Evolutionary conservation across 2,329 filamentous ascomycete genomes (phyloP), one percentile per base, ranked within the genome.

Genomic region (Beauveria pseudobassiana): DNA sequence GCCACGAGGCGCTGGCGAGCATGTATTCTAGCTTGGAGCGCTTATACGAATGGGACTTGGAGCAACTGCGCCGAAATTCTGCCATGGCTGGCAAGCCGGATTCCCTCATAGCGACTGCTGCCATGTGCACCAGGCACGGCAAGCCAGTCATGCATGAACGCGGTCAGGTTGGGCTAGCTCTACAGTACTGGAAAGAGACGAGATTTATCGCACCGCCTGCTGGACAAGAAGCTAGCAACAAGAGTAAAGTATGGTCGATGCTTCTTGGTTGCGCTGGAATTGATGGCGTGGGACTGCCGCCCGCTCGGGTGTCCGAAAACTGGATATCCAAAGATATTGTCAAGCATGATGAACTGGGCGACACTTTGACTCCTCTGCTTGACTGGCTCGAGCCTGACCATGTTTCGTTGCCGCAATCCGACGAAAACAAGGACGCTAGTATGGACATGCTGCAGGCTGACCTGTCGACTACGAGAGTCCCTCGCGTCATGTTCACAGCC

Each of bases 101-200:
- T 34, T 74, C 78, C n/a, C 77, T 74, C 45, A 72, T 87, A 12
- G 78, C 80, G 49, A 75, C 80, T n/a, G 75, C 81, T 56, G 86
- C 85, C 52, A 81, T 91, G 73, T 91, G 88, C 70, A 84, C 83
- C 62, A 85, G 82, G 65, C 88, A 89, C 70, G 90, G 90, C 2
- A 80, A 80, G 34, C 90, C 90, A 0, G 76, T 81, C 34, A 88
- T 93, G 82, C 89, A 95, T 73, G 81, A 82, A 16, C 79, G 85
- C 56, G 81, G 82, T 24, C 82, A 81, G 55, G 76, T 93, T 28
- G 91, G 91, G 1, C 75, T 93, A 61, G 85, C 83, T 54, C 68
- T 95, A 45, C 87, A 91, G 65, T 96, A 93, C 71, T 95, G 90
- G 90, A 87, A 85, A 72, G 81, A 87, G 67, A 77, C 79, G 61